Base-by-base conservation (phyloP, 2,329 filamentous ascomycete genomes). In the Beauveria australis region DNA sequence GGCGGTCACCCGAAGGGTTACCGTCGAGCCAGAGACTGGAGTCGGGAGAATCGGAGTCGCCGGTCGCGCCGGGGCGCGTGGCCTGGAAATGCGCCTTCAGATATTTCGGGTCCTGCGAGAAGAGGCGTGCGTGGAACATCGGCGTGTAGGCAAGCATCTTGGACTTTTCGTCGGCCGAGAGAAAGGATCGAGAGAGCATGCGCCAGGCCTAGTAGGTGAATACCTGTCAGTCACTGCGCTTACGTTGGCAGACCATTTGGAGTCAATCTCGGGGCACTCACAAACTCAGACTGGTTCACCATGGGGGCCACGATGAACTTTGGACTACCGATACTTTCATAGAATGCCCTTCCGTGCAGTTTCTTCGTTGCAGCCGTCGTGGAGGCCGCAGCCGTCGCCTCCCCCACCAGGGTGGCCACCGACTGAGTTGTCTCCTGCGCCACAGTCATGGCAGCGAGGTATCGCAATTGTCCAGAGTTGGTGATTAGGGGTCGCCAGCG, bases 231-330 rank as follows among this genome's bases (percentile, higher is more conserved):
- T n/a, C 10, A 18, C 55, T 16, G 49, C 33, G 6, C 41, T 7
- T 43, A 16, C 26, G 12, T 28, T 14, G 10, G 14, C 4, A 16
- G 22, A 16, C 22, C n/a, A 3, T 22, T 26, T 37, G n/a, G 19
- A 14, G 5, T 48, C 19, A 9, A 12, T 37, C 12, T 51, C 48
- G 28, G 19, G 44, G 19, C 14, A 79, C 88, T 66, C 79, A 96
- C 92, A 78, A 97, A 97, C 78, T 99, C 94, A 37, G 92, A 97
- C 74, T 97, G 91, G 71, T 99, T 93, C 24, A 99, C 94, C 94
- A 99, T 99, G 41, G 94, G 94, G 40, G 94, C 94, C 60, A 99
- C 82, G 33, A 99, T 85, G 66, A 89, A 87, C 75, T 91, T 96
- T 2, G 94, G 94, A 63, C 89, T 92, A 24, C 94, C 94, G 63